Percentiles rank a stretch among this genome's conserved stretches.
Evolutionary conservation across 2,329 filamentous ascomycete species (phyloP).

Genomic region (Pseudopyricularia javanii): DNA sequence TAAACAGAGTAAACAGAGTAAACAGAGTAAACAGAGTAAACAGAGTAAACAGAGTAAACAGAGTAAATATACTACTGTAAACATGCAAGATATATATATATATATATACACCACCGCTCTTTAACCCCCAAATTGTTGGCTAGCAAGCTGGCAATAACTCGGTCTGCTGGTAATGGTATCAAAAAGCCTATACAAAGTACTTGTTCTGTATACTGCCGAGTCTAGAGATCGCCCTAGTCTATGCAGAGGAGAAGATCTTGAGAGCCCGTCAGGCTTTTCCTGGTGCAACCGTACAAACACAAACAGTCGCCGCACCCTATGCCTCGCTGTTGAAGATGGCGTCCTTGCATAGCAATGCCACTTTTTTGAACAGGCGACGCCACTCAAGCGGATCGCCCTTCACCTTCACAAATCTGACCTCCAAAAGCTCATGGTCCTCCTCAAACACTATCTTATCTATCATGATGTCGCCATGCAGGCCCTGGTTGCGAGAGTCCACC

Average conservation of each 20-base stretch:
- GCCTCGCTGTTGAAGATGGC: slow-evolving; percentile 54
- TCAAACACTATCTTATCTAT: slow-evolving; percentile 56
- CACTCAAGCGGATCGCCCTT: slow-evolving; percentile 96
- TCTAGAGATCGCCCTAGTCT: background rate
- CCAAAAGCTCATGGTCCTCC: slow-evolving; percentile 49
- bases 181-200: too few relatives aligned
- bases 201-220: too few relatives aligned
- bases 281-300: background rate
- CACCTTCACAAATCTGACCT: slow-evolving; percentile 84
- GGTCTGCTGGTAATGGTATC: too few relatives aligned
- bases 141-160: too few relatives aligned
- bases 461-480: slow-evolving; percentile 61
- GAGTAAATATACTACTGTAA: too few relatives aligned
- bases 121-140: too few relatives aligned
- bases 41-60: too few relatives aligned
- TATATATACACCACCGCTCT: too few relatives aligned
- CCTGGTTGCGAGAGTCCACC: slow-evolving; percentile 59
- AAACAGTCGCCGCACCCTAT: slow-evolving; percentile 1
- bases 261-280: background rate
- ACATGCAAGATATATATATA: too few relatives aligned
- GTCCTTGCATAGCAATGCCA: slow-evolving; percentile 79
- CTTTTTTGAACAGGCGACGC: slow-evolving; percentile 92
- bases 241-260: background rate
- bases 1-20: too few relatives aligned
- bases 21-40: too few relatives aligned